Evolutionary conservation across 169 alveolate genomes (phyloP).

Genomic region (Toxoplasma gondii): DNA sequence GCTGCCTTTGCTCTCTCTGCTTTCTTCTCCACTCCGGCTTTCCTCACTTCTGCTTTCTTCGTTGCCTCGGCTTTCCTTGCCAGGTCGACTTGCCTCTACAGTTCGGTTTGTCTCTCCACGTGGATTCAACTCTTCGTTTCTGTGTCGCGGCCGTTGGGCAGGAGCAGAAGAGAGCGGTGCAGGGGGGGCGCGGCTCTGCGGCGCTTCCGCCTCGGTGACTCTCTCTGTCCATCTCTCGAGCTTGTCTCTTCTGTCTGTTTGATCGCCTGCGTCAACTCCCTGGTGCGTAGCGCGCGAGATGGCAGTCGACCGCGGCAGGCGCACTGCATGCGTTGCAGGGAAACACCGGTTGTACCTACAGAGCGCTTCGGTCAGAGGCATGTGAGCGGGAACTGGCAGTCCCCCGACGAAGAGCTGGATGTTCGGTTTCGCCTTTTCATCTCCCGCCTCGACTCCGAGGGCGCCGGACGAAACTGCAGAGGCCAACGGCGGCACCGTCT

Average conservation of each 20-base stretch:
- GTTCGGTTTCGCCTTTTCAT: background rate
- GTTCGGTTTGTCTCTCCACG: background rate
- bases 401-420: conserved; percentile 50
- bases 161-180: too few species aligned
- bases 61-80: background rate
- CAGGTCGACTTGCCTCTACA: background rate
- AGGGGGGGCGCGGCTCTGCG: too few species aligned
- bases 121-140: background rate
- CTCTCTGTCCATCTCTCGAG: background rate
- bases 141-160: background rate
- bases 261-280: background rate
- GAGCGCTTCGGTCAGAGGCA: conserved; percentile 67
- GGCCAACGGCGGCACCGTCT: background rate
- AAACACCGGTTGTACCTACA: conserved; percentile 45
- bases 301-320: background rate
- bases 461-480: background rate
- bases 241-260: background rate
- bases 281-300: background rate
- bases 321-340: background rate
- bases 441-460: background rate
- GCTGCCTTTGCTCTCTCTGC: background rate
- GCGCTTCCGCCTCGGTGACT: background rate
- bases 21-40: background rate
- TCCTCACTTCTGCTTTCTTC: background rate
- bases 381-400: conserved; percentile 59